Evolutionary conservation across 2,329 filamentous ascomycete genomes (phyloP).

Genomic region (Colletotrichum sp.): DNA sequence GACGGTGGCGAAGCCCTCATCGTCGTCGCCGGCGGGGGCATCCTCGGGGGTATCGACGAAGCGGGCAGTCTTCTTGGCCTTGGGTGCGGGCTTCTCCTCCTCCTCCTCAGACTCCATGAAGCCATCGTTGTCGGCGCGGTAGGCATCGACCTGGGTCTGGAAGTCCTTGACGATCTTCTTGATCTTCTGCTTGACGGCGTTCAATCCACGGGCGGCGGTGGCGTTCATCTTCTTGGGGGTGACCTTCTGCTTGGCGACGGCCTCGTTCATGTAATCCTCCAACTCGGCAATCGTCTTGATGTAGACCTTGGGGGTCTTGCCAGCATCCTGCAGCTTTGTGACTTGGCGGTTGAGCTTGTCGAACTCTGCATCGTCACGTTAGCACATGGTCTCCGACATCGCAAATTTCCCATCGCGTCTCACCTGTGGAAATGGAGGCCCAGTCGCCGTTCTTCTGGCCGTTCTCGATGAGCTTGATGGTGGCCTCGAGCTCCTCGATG

Average conservation of each 20-base stretch:
- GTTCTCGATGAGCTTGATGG: constrained; percentile 92
- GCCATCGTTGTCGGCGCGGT: constrained; percentile 81
- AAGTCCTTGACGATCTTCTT: constrained; percentile 99
- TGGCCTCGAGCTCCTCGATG: constrained; percentile 89
- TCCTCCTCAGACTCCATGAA: constrained; percentile 89
- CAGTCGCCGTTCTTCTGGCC: constrained; percentile 97
- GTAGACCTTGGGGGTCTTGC: constrained; percentile 87
- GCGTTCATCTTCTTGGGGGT: constrained; percentile 99
- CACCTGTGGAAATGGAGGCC: constrained; percentile 89
- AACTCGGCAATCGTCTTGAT: constrained; percentile 92
- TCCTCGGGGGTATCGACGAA: constrained; percentile 54
- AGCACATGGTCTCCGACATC: neutral
- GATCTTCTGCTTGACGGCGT: constrained; percentile 97
- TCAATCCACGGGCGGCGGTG: constrained; percentile 90
- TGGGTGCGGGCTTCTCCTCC: constrained; percentile 62
- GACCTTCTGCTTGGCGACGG: constrained; percentile 93
- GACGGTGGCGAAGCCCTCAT: constrained; percentile 89
- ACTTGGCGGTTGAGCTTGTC: constrained; percentile 93
- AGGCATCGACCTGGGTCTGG: constrained; percentile 84
- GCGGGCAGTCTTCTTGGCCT: constrained; percentile 55
- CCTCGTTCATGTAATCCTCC: constrained; percentile 93
- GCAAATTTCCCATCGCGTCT: constrained; percentile 32
- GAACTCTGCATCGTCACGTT: constrained; percentile 67
- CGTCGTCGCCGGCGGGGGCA: constrained; percentile 64
- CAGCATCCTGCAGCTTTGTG: constrained; percentile 76